Base-by-base conservation (phyloP, 208 protist species). In the Novymonas esmeraldas region DNA sequence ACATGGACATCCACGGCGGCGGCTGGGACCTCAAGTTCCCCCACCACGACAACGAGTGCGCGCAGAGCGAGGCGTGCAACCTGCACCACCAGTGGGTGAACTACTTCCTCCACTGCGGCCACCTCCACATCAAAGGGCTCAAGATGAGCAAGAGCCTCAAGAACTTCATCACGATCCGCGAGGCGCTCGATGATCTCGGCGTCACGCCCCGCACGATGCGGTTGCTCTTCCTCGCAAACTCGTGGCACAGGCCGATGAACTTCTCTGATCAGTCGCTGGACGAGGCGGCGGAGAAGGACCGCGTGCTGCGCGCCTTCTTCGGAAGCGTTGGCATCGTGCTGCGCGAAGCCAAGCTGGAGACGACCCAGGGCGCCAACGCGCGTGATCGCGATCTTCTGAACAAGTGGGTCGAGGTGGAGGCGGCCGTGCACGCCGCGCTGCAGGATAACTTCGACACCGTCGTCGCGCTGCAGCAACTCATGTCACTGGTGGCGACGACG, bases 141-240 rank as follows among this genome's bases (percentile, higher is more conserved):
- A 99, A 99, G 73, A 99, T 99, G 99, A 98, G 95, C 29, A 99
- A 99, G 84, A 99, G 95, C 29, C 80, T 99, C 1, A 99, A 99
- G 82, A 99, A 99, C 76, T 99, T 99, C 73, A 98, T 99, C 44
- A 99, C 99, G 3, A 99, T 99, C 64, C 73, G 81, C 24, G 79
- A 95, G 56, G 76, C 84, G 41, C 73, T 96, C 3, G 90, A 94
- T 48, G 78, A 92, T 51, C 72, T 88, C 41, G 82, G 73, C 18
- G 89, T 93, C 55, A 88, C 71, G 10, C 75, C 94, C 51, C 77
- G 86, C 6, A 69, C 79, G 59, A 95, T 99, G 69, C 93, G 98
- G 42, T 70, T 99, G 28, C 78, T 99, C 41, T 99, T 99, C 73
- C 83, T 99, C 1, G 69, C 96, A 7, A 96, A 98, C 55, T 54